phyloP scores from a whole-genome alignment of 768 basidiomycete genomes.

The Suillus placidus region DNA sequence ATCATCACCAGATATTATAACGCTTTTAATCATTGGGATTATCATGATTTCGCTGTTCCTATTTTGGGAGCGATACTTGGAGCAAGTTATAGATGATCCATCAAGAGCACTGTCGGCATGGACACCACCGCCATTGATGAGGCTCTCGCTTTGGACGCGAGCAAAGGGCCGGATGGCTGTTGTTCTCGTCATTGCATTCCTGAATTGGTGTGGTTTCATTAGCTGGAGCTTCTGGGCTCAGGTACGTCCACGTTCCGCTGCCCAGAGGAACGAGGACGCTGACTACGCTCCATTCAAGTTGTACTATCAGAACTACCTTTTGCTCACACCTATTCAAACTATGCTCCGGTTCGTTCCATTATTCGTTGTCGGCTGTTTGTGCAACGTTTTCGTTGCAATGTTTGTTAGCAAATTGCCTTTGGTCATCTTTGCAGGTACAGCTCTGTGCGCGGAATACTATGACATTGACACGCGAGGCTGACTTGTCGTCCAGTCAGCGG shows the following conservation, averaged over 20 bases:
- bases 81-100: constrained; percentile 30
- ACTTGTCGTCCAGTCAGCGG: constrained; percentile 45
- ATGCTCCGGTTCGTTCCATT: constrained; percentile 75
- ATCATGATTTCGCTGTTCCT: constrained; percentile 59
- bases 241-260: constrained; percentile 26
- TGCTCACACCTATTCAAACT: constrained; percentile 55
- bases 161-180: constrained; percentile 62
- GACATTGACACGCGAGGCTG: constrained; percentile 6
- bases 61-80: constrained; percentile 67
- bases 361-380: constrained; percentile 63
- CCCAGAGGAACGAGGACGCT: neutral
- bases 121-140: constrained; percentile 67
- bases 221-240: constrained; percentile 56
- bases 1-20: constrained; percentile 63
- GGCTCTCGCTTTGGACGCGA: constrained; percentile 60
- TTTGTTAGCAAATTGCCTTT: constrained; percentile 59
- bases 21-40: constrained; percentile 63
- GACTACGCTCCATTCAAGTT: constrained; percentile 40
- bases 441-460: neutral
- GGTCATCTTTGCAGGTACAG: constrained; percentile 57
- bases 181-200: constrained; percentile 61
- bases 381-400: constrained; percentile 69
- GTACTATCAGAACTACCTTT: constrained; percentile 72
- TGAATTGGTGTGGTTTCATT: constrained; percentile 57
- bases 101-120: constrained; percentile 27